Evolutionary conservation across 129 eudicot genomes (phyloP).

Genomic region (Flaveria ramosissima): DNA sequence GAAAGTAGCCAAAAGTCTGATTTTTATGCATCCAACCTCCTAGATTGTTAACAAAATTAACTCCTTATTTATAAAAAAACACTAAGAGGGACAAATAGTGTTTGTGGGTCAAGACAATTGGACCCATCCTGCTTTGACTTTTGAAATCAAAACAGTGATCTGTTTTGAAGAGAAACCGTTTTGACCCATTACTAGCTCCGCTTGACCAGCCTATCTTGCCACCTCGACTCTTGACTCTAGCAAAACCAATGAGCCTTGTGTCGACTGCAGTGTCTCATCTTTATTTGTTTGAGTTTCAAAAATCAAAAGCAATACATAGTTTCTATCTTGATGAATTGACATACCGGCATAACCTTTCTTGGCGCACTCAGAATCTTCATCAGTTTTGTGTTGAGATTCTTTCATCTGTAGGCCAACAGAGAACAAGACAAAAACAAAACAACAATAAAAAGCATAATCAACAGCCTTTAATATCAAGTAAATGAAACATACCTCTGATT

Average conservation of each 20-base stretch:
- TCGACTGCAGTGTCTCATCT: neutral
- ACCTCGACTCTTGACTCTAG: neutral
- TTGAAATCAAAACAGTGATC: neutral
- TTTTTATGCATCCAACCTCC: neutral
- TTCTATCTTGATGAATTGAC: neutral
- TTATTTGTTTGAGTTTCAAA: neutral
- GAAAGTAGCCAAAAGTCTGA: neutral
- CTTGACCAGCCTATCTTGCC: neutral
- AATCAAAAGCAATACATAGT: neutral
- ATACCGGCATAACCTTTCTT: constrained; percentile 73
- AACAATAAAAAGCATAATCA: neutral
- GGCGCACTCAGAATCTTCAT: constrained; percentile 71
- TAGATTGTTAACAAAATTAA: neutral
- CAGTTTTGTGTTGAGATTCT: constrained; percentile 55
- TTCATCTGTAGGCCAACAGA: constrained; percentile 40
- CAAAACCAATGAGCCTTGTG: neutral
- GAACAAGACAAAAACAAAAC: constrained; percentile 13
- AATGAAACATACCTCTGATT: constrained; percentile 48
- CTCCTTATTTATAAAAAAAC: neutral
- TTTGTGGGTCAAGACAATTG: neutral
- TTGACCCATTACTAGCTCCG: neutral
- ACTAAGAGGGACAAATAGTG: too few species aligned
- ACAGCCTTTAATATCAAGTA: neutral
- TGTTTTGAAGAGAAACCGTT: neutral
- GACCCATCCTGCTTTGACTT: neutral